Base-by-base conservation (phyloP, 768 basidiomycete species). In the Phallus indusiatus region DNA sequence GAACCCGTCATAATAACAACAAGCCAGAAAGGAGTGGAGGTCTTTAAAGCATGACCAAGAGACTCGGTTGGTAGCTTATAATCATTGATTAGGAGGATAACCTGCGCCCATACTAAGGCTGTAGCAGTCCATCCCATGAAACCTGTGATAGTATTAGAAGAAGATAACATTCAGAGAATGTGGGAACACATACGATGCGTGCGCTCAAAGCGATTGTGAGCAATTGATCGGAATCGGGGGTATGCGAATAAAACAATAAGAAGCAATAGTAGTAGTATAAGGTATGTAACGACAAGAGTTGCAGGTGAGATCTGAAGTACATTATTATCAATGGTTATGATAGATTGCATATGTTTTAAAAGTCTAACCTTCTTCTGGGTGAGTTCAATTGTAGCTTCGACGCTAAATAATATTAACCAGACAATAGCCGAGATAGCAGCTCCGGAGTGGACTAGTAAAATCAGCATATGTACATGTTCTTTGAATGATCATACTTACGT, bases 101-200 rank as follows among this genome's bases (percentile, higher is more conserved):
- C 75, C 77, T 81, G 81, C n/a, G 65, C 69, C 81, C 81, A 82
- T 5, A 83, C 79, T 47, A 82, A 67, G 12, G 73, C 75, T 3
- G 76, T 76, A 10, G 76, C 75, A 9, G 74, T 72, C 82, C 81
- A 83, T 28, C 81, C 82, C 22, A 78, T 67, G 68, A 81, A 81
- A 24, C 55, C 47, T 47, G n/a, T 3, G 4, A 42, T 42, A 42
- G 28, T 28, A 28, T 28, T n/a, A n/a, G n/a, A 28, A 28, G 28
- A 28, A 28, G 7, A 42, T 42, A 10, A 42, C n/a, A 4, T 42
- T 42, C n/a, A 42, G 56, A 20, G 11, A 14, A 14, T 9, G 21
- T 57, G 2, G 7, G 17, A 10, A 59, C 18, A 47, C 34, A 36
- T 53, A 54, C 82, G 79, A 68, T 83, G 82, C 14, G 74, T 73